A percentile compares a stretch with the other conserved stretches of the same genome.
phyloP scores from a whole-genome alignment of 2,329 filamentous ascomycete genomes.

The Ascochyta rabiei region DNA sequence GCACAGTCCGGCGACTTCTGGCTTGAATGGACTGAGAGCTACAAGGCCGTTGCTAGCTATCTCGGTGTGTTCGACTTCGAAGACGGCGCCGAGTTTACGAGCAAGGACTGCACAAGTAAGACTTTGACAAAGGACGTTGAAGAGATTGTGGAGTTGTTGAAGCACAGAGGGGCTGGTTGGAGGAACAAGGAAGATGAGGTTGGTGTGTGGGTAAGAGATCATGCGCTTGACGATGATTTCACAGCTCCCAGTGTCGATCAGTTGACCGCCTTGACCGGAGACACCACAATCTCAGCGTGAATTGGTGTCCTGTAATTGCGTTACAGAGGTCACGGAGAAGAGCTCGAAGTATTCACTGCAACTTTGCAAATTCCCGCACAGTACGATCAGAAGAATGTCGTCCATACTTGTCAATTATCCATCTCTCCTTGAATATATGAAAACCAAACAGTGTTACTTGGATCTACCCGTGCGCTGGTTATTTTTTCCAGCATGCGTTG shows the following conservation, averaged over 20 bases:
- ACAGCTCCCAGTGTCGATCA: neutral
- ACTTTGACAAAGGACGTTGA: conserved; percentile 29
- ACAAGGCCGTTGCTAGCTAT: conserved; percentile 33
- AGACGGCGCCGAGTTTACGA: conserved; percentile 30
- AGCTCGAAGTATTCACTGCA: too few species aligned
- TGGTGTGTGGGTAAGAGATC: conserved; percentile 32
- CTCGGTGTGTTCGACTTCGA: conserved; percentile 29
- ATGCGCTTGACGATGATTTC: conserved; percentile 16
- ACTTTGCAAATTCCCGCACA: too few species aligned
- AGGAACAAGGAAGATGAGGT: conserved; percentile 17
- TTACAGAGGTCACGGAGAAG: neutral
- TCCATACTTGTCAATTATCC: too few species aligned
- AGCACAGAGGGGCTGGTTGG: conserved; percentile 33
- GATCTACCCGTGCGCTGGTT: too few species aligned
- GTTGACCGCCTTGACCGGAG: conserved; percentile 12
- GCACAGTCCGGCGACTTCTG: conserved; percentile 52
- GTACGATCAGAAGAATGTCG: too few species aligned
- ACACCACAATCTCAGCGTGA: conserved; percentile 1
- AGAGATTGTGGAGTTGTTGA: conserved; percentile 30
- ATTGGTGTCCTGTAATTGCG: neutral
- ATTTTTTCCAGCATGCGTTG: neutral
- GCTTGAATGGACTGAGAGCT: conserved; percentile 44
- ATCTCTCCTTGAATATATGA: too few species aligned
- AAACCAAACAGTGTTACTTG: too few species aligned
- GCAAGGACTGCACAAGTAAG: conserved; percentile 31